phyloP scores from a whole-genome alignment of 129 eudicot species.

The Chrysanthemum makinoi region DNA sequence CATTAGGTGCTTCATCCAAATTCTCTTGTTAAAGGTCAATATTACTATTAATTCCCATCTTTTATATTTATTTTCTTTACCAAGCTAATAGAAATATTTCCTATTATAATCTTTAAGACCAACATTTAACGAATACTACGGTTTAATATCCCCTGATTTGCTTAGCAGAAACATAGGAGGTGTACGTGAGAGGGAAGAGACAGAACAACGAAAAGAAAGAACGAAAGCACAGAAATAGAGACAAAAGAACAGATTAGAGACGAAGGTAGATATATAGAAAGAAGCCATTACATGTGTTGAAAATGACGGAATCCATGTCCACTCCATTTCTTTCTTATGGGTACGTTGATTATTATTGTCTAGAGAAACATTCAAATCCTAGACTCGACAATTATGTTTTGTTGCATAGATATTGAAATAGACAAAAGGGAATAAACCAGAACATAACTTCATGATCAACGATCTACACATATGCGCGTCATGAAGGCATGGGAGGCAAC shows the following conservation, averaged over 20 bases:
- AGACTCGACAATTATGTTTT: constrained; percentile 6
- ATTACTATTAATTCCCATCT: neutral
- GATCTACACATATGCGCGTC: constrained; percentile 7
- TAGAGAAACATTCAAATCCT: constrained; percentile 13
- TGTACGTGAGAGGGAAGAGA: neutral
- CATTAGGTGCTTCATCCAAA: constrained; percentile 17
- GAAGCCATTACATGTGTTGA: neutral
- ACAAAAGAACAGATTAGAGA: no score
- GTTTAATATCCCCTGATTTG: constrained; percentile 32
- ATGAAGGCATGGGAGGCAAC: constrained; percentile 99
- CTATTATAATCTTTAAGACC: constrained; percentile 18
- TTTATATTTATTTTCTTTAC: constrained; percentile 7
- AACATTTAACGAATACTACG: constrained; percentile 21
- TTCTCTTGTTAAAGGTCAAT: constrained; percentile 12
- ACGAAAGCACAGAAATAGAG: neutral
- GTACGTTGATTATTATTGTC: constrained; percentile 12
- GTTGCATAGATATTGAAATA: constrained; percentile 2
- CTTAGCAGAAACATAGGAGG: constrained; percentile 36
- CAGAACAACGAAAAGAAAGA: neutral
- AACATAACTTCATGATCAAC: constrained; percentile 13
- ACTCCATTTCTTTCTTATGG: neutral
- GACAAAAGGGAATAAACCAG: neutral
- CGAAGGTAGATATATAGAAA: neutral
- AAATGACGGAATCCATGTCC: constrained; percentile 5
- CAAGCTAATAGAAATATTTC: neutral